These are phyloP conservation scores for Hyphopichia homilentoma DNA, from an alignment of 805 yeast genomes.

Conservation along the genomic window DNA sequence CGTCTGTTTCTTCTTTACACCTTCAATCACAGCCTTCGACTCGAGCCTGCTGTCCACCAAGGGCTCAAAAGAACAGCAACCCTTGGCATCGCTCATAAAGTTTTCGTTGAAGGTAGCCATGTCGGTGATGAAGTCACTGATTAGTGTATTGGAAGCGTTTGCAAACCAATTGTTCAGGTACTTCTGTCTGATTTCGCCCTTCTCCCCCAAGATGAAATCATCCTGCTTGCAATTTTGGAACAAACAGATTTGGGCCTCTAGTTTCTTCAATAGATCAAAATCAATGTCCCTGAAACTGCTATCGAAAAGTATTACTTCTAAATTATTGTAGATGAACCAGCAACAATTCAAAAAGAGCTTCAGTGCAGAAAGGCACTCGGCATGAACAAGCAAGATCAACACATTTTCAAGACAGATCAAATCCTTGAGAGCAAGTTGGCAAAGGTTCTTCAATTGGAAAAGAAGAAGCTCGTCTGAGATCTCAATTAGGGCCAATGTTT, in stretches of 20 bases:
- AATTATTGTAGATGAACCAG: constrained; percentile 64
- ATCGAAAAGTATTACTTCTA: constrained; percentile 58
- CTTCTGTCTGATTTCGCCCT: constrained; percentile 12
- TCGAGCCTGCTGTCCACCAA: constrained; percentile 29
- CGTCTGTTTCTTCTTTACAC: constrained; percentile 10
- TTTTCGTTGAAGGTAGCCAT: constrained; percentile 20
- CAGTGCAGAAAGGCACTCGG: constrained; percentile 48
- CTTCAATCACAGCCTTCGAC: constrained; percentile 6
- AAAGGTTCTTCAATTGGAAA: constrained; percentile 52
- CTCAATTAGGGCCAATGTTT: constrained; percentile 55
- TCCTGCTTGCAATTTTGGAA: constrained; percentile 24
- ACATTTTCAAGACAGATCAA: constrained; percentile 60
- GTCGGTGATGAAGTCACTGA: constrained; percentile 19
- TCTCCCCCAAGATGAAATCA: constrained; percentile 15
- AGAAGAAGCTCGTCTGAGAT: constrained; percentile 62
- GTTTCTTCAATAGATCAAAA: constrained; percentile 16
- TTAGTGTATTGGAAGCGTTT: constrained; percentile 11
- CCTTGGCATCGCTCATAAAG: constrained; percentile 33
- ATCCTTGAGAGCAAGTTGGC: constrained; percentile 59
- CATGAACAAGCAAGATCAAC: constrained; percentile 48
- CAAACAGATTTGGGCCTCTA: constrained; percentile 25
- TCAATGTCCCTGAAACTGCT: constrained; percentile 24
- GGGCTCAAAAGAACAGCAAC: constrained; percentile 31
- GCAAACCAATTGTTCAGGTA: constrained; percentile 16
- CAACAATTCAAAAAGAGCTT: constrained; percentile 59